Percentiles rank a stretch among this genome's conserved stretches.
Conservation (phyloP, 805 yeast genomes). For the Lachancea dasiensis region DNA sequence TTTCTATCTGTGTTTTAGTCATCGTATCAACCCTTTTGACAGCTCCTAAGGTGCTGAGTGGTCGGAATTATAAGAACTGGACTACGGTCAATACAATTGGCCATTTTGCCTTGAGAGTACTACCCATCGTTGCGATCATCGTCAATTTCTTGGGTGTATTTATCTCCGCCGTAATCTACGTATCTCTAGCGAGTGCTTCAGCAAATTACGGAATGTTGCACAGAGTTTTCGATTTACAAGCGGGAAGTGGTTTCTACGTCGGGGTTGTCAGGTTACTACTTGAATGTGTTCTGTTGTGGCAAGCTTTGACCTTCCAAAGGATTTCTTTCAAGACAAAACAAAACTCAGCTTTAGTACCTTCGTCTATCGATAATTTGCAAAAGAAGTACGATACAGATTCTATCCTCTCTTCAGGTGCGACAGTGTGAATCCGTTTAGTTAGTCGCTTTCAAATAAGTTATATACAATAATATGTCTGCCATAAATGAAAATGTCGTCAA, state of each 20-base stretch:
- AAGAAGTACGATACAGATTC: slow-evolving; percentile 5
- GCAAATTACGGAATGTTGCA: slow-evolving; percentile 3
- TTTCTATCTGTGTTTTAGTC: slow-evolving; percentile 1
- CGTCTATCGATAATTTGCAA: background rate
- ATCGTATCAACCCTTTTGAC: background rate
- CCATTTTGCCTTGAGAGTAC: background rate
- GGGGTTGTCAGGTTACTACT: slow-evolving; percentile 1
- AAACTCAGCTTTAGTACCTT: background rate
- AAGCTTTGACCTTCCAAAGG: slow-evolving; percentile 1
- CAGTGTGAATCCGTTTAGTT: background rate
- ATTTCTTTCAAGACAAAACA: background rate
- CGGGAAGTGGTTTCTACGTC: slow-evolving; percentile 5
- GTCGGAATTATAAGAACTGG: background rate
- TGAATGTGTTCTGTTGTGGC: slow-evolving; percentile 4
- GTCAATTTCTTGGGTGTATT: slow-evolving; percentile 4
- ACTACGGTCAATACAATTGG: background rate
- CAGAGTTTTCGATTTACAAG: slow-evolving; percentile 1
- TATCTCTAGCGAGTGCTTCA: slow-evolving; percentile 1
- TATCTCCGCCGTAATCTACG: background rate
- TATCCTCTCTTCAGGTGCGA: slow-evolving; percentile 3
- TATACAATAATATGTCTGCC: background rate
- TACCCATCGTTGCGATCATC: background rate
- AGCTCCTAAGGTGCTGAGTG: slow-evolving; percentile 1
- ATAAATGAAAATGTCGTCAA: background rate
- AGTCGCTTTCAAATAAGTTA: background rate